phyloP scores from a whole-genome alignment of 2,329 filamentous ascomycete species.

The Alternaria rosae region DNA sequence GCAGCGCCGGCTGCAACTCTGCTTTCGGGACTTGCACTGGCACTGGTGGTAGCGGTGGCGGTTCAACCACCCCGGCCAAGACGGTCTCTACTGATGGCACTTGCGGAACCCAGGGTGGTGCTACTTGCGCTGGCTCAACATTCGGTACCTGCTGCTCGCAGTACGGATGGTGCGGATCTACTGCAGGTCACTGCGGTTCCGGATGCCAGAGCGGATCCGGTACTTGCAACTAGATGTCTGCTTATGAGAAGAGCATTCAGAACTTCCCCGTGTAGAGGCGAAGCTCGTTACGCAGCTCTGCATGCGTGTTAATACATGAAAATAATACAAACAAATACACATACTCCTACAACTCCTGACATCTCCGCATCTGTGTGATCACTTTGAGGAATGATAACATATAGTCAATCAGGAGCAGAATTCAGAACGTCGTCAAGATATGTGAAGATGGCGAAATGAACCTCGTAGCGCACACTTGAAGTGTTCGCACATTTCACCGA shows the following conservation, averaged over 20 bases:
- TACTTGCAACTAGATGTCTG: conserved; percentile 28
- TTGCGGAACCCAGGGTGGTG: conserved; percentile 14
- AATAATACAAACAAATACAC: not conserved
- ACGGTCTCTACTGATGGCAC: conserved; percentile 18
- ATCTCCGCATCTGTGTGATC: not conserved
- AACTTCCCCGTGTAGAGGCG: not conserved
- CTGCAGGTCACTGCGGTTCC: conserved; percentile 16
- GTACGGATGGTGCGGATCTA: conserved; percentile 23
- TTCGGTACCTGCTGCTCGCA: conserved; percentile 22
- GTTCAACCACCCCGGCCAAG: not conserved
- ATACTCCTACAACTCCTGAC: not conserved
- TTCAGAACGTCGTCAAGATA: not conserved
- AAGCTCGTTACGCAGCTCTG: not conserved
- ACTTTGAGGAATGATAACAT: not conserved
- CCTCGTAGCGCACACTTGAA: not conserved
- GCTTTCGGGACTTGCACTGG: conserved; percentile 36
- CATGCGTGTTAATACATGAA: not conserved
- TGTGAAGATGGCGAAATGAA: not conserved
- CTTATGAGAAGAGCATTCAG: not conserved
- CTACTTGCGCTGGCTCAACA: conserved; percentile 16
- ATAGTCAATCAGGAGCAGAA: not conserved
- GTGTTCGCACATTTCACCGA: not conserved
- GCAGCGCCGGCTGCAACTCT: conserved; percentile 44
- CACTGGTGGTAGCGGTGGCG: not conserved
- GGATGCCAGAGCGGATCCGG: conserved; percentile 20